phyloP scores from a whole-genome alignment of 208 protist species.

The Trypanosomatidae sp. region DNA sequence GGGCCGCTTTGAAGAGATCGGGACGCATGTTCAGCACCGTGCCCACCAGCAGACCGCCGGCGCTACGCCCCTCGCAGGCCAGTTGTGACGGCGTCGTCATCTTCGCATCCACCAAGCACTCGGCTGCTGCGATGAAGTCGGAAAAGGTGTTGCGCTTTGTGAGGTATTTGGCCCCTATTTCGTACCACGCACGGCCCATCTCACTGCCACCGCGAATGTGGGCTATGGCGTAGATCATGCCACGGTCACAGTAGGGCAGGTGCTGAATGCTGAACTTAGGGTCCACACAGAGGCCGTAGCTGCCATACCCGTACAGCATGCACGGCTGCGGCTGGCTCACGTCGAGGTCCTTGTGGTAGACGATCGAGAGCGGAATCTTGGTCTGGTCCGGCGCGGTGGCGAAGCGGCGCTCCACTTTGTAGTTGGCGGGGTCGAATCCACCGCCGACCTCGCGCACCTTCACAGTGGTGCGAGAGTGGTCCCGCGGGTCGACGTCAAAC shows the following conservation, averaged over 20 bases:
- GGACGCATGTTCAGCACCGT: constrained; percentile 93
- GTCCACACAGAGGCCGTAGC: constrained; percentile 89
- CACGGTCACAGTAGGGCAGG: constrained; percentile 86
- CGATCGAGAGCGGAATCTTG: constrained; percentile 75
- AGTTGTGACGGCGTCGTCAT: constrained; percentile 72
- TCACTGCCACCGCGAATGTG: constrained; percentile 94
- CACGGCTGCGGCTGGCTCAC: constrained; percentile 65
- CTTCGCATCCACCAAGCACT: constrained; percentile 75
- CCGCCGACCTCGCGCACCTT: constrained; percentile 79
- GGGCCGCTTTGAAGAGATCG: constrained; percentile 80
- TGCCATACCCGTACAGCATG: constrained; percentile 92
- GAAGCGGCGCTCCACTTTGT: constrained; percentile 66
- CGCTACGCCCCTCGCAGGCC: constrained; percentile 90
- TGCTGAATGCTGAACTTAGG: constrained; percentile 77
- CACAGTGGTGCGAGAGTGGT: constrained; percentile 45
- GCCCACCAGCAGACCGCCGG: constrained; percentile 93
- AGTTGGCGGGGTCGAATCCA: constrained; percentile 68
- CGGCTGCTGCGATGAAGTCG: constrained; percentile 92
- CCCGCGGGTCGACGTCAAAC: constrained; percentile 53
- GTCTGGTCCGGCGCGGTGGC: constrained; percentile 77
- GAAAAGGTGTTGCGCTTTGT: constrained; percentile 94
- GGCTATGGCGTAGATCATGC: constrained; percentile 90
- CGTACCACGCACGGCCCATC: constrained; percentile 91
- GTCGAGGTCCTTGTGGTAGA: constrained; percentile 79
- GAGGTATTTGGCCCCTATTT: constrained; percentile 91